Evolutionary conservation across 1,284 basidiomycete species (phyloP), one percentile per base, ranked within the genome.

Genomic region (Ustilago nuda): DNA sequence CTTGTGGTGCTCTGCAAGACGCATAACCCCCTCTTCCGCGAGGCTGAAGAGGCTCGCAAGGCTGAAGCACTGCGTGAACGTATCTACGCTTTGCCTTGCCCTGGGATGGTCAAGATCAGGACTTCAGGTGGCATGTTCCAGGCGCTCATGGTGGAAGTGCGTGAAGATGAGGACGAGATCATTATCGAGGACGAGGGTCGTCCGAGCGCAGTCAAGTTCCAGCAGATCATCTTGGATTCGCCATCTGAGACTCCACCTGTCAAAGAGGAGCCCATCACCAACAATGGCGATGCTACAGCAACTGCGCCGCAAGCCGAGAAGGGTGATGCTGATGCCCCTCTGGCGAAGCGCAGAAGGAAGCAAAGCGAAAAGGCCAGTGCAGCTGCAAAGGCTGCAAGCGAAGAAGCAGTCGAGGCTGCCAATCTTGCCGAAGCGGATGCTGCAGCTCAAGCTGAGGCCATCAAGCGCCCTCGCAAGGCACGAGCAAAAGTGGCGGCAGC

Each of bases 1-100:
- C 71, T 79, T 8, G 84, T 85, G 2, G 75, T 85, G 19, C 79
- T 85, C 45, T 85, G 84, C 68, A 73, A 75, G 27, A 50, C 63
- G 8, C 84, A 85, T 81, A 85, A 85, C 52, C 84, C 84, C 11
- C 74, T 73, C 23, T 73, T 69, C 56, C 68, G 67, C 19, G 68
- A 79, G 52, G 59, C 71, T 5, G 78, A 79, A 53, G 77, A 78
- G 54, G 66, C 64, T 27, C 64, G 70, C 53, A 78, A 75, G 23
- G 76, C 78, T 2, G 71, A 70, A 23, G 69, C 61, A 41, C 41
- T 80, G 56, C 76, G 72, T 23, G 74, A 74, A 23, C 51, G 70
- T 35, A 68, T 78, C 45, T 52, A 61, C 6, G 56, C 69, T 8
- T 62, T 84, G 8, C 56, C 61, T 13, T 46, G 67, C 4, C 76